Base-by-base conservation (phyloP, 495 filamentous ascomycete species). In the Penicillium arizonense region DNA sequence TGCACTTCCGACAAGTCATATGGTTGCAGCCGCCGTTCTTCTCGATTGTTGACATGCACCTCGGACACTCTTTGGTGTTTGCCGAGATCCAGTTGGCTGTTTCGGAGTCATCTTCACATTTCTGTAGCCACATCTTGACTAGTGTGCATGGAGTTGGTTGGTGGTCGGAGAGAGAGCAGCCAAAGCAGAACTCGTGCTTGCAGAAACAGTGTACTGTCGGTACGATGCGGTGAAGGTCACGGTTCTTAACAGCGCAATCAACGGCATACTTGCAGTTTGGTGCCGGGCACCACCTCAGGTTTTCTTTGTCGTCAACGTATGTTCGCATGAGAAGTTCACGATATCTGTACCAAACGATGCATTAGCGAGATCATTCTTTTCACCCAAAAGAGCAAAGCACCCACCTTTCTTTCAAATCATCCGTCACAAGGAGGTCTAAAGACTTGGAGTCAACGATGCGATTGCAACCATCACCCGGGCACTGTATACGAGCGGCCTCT, bases 21-120 rank as follows among this genome's bases (percentile, higher is more conserved):
- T 98, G 94, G 77, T 98, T 98, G 73, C 94, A 98, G 5, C 94
- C 94, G 14, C 94, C 94, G 57, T 98, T 98, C 79, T 98, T 98
- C 76, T 98, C 94, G 43, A 98, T 98, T 1, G 95, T 97, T 6
- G 94, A 97, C 52, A 86, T 78, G 71, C 94, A 98, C 65, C 87
- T 94, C 0, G 95, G 92, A 56, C 94, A 98, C 67, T 98, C 94
- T 65, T 98, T 98, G 12, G 94, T 98, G 65, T 98, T 96, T 35
- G 94, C 94, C 0, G 94, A 96, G 50, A 98, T 98, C 94, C 94
- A 98, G 72, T 98, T 98, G 6, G 94, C 91, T 2, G 94, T 98
- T 67, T 98, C 94, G 3, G 91, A 96, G 64, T 98, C 94, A 62
- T 98, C 94, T 57, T 93, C 95, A 69, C 94, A 98, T 64, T 98